Percentiles rank a stretch among this genome's conserved stretches.
Evolutionary conservation across 2,329 filamentous ascomycete species (phyloP).

Genomic region (Colletotrichum eremochloae): DNA sequence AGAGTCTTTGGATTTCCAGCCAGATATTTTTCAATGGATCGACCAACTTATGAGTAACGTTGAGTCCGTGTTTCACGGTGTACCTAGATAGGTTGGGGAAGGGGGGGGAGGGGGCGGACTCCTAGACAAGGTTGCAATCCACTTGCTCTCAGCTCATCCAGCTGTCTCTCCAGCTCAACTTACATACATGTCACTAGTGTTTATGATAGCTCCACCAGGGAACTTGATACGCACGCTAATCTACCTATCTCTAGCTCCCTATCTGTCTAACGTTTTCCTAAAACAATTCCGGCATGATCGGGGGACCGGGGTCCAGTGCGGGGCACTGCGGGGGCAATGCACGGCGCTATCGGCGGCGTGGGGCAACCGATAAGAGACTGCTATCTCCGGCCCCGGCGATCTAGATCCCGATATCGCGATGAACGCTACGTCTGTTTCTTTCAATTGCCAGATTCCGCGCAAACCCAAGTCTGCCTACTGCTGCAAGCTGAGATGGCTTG

Average conservation of each 20-base stretch:
- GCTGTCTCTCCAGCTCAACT: neutral
- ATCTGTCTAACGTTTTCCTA: neutral
- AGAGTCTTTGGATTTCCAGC: neutral
- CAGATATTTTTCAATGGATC: neutral
- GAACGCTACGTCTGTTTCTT: too few relatives aligned
- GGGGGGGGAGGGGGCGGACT: too few relatives aligned
- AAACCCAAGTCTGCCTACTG: too few relatives aligned
- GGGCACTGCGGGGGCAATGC: neutral
- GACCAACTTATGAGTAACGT: neutral
- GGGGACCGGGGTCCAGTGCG: neutral
- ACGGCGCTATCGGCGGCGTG: neutral
- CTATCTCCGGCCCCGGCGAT: neutral
- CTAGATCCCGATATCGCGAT: too few relatives aligned
- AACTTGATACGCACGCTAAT: neutral
- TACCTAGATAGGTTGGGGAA: too few relatives aligned
- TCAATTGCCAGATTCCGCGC: too few relatives aligned
- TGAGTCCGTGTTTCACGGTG: too few relatives aligned
- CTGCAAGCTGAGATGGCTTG: too few relatives aligned
- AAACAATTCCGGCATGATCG: neutral
- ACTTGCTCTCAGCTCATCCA: neutral
- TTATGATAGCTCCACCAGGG: neutral
- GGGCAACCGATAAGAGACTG: neutral
- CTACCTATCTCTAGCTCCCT: neutral
- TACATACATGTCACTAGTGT: neutral
- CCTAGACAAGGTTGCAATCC: too few relatives aligned